A percentile compares a stretch with the other conserved stretches of the same genome.
Evolutionary conservation across 2,329 filamentous ascomycete species (phyloP).

Genomic region (Blumeriella jaapii): DNA sequence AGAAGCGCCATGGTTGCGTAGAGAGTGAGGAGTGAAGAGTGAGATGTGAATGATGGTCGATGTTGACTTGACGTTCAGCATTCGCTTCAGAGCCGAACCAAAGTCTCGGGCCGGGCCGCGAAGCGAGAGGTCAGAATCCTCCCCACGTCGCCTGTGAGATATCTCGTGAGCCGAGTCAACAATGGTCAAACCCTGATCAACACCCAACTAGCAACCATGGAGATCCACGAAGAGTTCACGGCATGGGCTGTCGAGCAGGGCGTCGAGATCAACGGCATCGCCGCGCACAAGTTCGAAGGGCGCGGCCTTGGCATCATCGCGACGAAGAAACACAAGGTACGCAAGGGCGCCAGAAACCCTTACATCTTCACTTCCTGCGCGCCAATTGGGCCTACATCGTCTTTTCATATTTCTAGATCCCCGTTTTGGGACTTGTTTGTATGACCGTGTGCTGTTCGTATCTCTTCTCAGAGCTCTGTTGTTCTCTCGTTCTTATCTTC

Average conservation of each 20-base stretch:
- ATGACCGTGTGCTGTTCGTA: too few relatives aligned
- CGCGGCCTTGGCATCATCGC: conserved; percentile 72
- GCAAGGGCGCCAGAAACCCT: conserved; percentile 2
- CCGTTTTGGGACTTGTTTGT: too few relatives aligned
- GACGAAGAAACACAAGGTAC: conserved; percentile 52
- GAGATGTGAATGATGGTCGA: too few relatives aligned
- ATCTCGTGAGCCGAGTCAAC: too few relatives aligned
- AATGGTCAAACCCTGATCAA: not conserved
- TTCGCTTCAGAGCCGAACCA: too few relatives aligned
- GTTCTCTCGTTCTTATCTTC: too few relatives aligned
- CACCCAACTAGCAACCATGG: conserved; percentile 17
- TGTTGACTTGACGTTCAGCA: too few relatives aligned
- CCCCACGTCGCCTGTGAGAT: not conserved
- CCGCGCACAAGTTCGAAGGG: conserved; percentile 54
- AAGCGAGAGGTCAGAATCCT: not conserved
- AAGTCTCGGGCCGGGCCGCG: not conserved
- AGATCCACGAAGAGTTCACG: conserved; percentile 42
- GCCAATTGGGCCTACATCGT: too few relatives aligned
- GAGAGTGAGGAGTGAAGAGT: not conserved
- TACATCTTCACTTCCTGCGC: not conserved
- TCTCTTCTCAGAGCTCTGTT: too few relatives aligned
- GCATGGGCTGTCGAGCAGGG: conserved; percentile 56
- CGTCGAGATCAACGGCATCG: conserved; percentile 55
- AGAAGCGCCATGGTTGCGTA: conserved; percentile 19
- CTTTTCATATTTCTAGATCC: too few relatives aligned